Percentiles rank a stretch among this genome's conserved stretches.
Conservation (phyloP, 352 stramenopile genomes). For the Phytopythium kandeliae region DNA sequence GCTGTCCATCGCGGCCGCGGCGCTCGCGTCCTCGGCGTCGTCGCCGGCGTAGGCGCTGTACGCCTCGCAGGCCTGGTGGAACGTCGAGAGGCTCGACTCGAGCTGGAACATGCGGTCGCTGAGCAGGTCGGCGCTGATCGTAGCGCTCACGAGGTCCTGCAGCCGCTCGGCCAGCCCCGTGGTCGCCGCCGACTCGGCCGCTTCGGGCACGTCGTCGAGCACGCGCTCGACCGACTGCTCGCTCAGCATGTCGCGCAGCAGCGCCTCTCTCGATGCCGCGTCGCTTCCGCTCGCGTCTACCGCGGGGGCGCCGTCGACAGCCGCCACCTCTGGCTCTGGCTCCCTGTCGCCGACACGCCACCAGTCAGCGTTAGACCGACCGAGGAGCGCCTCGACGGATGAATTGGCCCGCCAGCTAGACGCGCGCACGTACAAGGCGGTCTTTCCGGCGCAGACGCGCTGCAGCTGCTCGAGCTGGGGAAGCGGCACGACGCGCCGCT, state of each 20-base stretch:
- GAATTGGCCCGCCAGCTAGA: too few species aligned
- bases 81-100: constrained; percentile 69
- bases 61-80: constrained; percentile 58
- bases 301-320: background rate
- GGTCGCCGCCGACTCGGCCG: constrained; percentile 48
- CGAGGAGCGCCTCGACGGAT: too few species aligned
- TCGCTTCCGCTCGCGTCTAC: constrained; percentile 12
- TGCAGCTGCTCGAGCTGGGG: constrained; percentile 55
- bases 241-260: constrained; percentile 34
- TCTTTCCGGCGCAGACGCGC: constrained; percentile 71
- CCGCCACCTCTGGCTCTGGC: constrained; percentile 13
- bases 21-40: constrained; percentile 8
- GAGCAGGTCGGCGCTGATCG: constrained; percentile 78
- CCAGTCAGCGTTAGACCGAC: background rate
- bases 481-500: constrained; percentile 54
- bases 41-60: constrained; percentile 17
- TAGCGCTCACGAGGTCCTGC: constrained; percentile 73
- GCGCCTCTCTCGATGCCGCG: constrained; percentile 17
- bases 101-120: constrained; percentile 89
- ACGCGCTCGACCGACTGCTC: constrained; percentile 32
- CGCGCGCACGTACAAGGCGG: constrained; percentile 35
- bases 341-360: constrained; percentile 20
- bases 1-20: constrained; percentile 3
- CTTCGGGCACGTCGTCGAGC: constrained; percentile 65
- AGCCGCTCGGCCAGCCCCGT: constrained; percentile 32